Base-by-base conservation (phyloP, 306 rosid genomes). In the Trifolium pratense region DNA sequence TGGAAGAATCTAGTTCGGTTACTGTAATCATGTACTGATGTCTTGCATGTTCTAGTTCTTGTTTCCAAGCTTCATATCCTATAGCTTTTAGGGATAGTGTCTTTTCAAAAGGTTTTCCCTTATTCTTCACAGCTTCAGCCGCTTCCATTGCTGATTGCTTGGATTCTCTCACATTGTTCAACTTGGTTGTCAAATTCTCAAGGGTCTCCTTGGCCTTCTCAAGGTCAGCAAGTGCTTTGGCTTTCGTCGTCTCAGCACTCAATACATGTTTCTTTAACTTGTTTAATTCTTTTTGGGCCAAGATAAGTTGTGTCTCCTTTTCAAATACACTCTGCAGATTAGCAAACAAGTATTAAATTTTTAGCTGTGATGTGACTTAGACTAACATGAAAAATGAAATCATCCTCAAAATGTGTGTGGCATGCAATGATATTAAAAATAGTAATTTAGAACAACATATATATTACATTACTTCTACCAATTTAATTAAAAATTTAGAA, bases 271-370 rank as follows among this genome's bases (percentile, higher is more conserved):
- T 78, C 84, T 86, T 85, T 51, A 86, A 51, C 78, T 77, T 84
- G 87, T 53, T 48, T 8, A 93, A 65, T 78, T 90, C 90, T 69
- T 69, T 90, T 71, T 79, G 92, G 5, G 90, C 87, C 85, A 93
- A 77, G 46, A 87, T 70, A 75, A 89, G 87, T 46, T 87, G 88
- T 26, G 98, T 84, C 86, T 89, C 96, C 81, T 80, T 89, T 68
- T 91, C 91, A 79, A 87, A 23, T 16, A 87, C 91, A 86, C 68
- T 82, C 97, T 88, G 76, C 78, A 81, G 64, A 52, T 48, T 29
- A 55, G 5, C 5, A 55, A 62, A 70, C 16, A 66, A 68, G 66
- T 49, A 16, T 58, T 42, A 18, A 71, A 70, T 29, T 40, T 64
- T 62, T 63, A 70, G 12, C n/a, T 40, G 45, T 46, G 49, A n/a